A percentile compares a stretch with the other conserved stretches of the same genome.
Conservation (phyloP, 805 yeast species). For the Ogataea thermomethanolica region DNA sequence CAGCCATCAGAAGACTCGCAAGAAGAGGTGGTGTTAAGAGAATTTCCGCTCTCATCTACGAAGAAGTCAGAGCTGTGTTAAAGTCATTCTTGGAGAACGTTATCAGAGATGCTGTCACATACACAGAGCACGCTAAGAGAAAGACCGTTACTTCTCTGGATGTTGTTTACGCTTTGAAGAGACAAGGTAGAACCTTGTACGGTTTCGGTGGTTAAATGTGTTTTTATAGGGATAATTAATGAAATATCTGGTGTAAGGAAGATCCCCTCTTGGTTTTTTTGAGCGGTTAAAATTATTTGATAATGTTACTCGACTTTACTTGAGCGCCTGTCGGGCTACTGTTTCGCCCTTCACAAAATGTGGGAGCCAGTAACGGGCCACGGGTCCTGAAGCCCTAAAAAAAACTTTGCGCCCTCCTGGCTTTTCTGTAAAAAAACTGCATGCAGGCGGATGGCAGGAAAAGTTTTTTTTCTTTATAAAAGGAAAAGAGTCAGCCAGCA, state of each 20-base stretch:
- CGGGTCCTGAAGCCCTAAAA: neutral
- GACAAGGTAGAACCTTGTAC: conserved; percentile 99
- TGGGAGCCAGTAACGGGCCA: too few relatives aligned
- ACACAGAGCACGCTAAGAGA: conserved; percentile 99
- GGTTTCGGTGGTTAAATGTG: conserved; percentile 95
- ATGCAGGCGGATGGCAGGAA: conserved; percentile 9
- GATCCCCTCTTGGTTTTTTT: neutral
- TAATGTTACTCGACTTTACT: too few relatives aligned
- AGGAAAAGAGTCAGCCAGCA: conserved; percentile 12
- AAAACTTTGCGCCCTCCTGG: conserved; percentile 4
- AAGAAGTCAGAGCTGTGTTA: conserved; percentile 96
- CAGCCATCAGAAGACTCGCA: conserved; percentile 99
- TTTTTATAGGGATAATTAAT: conserved; percentile 9
- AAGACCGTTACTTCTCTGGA: conserved; percentile 98
- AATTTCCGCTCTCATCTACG: conserved; percentile 97
- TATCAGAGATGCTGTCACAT: conserved; percentile 98
- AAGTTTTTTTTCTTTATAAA: conserved; percentile 10
- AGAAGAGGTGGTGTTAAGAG: conserved; percentile 99
- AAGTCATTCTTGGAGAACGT: conserved; percentile 95
- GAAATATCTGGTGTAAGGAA: conserved; percentile 12
- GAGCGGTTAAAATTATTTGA: neutral
- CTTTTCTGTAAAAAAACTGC: conserved; percentile 4
- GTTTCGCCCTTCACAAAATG: too few relatives aligned
- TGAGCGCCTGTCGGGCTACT: too few relatives aligned
- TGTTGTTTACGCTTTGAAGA: conserved; percentile 98